A percentile compares a stretch with the other conserved stretches of the same genome.
phyloP scores from a whole-genome alignment of 495 filamentous ascomycete genomes.

The Daldinia caldariorum region DNA sequence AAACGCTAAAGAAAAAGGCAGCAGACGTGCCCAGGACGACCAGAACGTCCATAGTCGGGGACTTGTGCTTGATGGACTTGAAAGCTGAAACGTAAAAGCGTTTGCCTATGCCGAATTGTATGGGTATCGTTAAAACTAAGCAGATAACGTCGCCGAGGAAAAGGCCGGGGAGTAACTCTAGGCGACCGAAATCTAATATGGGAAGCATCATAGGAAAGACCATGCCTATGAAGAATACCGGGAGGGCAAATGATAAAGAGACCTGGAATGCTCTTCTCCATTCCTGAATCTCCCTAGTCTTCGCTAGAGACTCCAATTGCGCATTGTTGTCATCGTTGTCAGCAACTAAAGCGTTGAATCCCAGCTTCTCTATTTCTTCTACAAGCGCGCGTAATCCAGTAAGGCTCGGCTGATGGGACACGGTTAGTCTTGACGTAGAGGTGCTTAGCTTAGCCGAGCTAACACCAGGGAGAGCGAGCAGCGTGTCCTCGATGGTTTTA shows the following conservation, averaged over 20 bases:
- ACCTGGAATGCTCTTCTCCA: slow-evolving; percentile 83
- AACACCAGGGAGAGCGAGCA: slow-evolving; percentile 75
- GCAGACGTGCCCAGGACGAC: slow-evolving; percentile 93
- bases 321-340: slow-evolving; percentile 96
- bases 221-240: slow-evolving; percentile 95
- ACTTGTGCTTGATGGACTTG: slow-evolving; percentile 86
- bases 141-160: slow-evolving; percentile 90
- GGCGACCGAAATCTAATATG: slow-evolving; percentile 74
- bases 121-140: slow-evolving; percentile 82
- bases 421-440: slow-evolving; percentile 69
- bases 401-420: slow-evolving; percentile 74
- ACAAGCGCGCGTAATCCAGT: slow-evolving; percentile 85
- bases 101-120: slow-evolving; percentile 95
- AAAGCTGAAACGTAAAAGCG: slow-evolving; percentile 93
- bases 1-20: slow-evolving; percentile 97
- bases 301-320: slow-evolving; percentile 93
- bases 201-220: slow-evolving; percentile 82
- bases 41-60: slow-evolving; percentile 97
- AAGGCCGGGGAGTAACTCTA: slow-evolving; percentile 74
- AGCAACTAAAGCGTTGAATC: slow-evolving; percentile 88
- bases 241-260: slow-evolving; percentile 82
- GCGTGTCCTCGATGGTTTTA: slow-evolving; percentile 71
- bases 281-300: slow-evolving; percentile 94
- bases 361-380: slow-evolving; percentile 77
- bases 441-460: slow-evolving; percentile 75